Evolutionary conservation across 441 rosid genomes (phyloP).

Genomic region (Mallotus repandus): DNA sequence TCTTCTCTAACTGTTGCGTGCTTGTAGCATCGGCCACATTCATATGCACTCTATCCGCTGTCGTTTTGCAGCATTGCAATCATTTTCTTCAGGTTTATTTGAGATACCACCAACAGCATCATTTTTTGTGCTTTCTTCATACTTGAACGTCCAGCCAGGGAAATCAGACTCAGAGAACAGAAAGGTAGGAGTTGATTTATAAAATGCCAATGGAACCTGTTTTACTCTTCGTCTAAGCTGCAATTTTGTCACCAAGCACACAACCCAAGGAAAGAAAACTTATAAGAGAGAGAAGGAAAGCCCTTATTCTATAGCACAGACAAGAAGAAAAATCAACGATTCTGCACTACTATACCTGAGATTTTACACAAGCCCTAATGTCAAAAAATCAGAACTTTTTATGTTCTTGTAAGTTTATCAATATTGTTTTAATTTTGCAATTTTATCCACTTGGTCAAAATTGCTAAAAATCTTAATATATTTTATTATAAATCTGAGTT

Average conservation of each 20-base stretch:
- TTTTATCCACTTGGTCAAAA: too few relatives aligned
- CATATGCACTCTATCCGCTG: constrained; percentile 35
- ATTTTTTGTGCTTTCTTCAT: constrained; percentile 24
- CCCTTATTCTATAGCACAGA: not conserved
- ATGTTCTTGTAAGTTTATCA: not conserved
- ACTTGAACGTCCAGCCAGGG: constrained; percentile 71
- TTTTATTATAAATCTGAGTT: too few relatives aligned
- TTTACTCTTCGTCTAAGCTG: constrained; percentile 90
- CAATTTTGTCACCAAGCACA: constrained; percentile 18
- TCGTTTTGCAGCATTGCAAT: constrained; percentile 30
- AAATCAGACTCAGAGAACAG: constrained; percentile 77
- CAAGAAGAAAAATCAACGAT: not conserved
- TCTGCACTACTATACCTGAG: not conserved
- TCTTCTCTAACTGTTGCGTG: not conserved
- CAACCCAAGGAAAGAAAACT: not conserved
- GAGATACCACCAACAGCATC: not conserved
- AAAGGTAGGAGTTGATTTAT: constrained; percentile 53
- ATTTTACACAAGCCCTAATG: not conserved
- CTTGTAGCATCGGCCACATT: not conserved
- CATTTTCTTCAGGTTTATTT: constrained; percentile 26
- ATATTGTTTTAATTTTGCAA: too few relatives aligned
- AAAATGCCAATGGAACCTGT: constrained; percentile 86
- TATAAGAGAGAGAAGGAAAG: not conserved
- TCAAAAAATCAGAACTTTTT: too few relatives aligned
- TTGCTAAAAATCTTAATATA: too few relatives aligned